Percentiles rank a stretch among this genome's conserved stretches.
phyloP scores from a whole-genome alignment of 441 rosid genomes.

The Populus hybrid region DNA sequence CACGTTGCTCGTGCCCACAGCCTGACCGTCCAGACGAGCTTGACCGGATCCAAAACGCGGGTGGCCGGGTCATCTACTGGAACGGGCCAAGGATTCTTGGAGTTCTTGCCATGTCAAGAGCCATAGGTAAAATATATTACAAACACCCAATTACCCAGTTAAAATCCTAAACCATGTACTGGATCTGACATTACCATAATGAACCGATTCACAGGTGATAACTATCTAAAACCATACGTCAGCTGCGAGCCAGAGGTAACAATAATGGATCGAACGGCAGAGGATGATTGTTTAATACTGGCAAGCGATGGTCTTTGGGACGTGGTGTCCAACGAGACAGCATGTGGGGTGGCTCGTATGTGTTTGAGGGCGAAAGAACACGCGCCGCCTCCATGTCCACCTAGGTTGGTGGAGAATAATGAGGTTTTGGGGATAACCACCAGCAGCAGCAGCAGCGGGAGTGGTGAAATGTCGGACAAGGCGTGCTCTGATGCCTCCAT shows the following conservation, averaged over 20 bases:
- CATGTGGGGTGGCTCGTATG: constrained; percentile 73
- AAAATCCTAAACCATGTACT: not conserved
- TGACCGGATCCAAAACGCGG: constrained; percentile 65
- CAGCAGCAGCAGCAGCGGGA: constrained; percentile 8
- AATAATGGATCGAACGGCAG: constrained; percentile 48
- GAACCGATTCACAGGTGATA: constrained; percentile 41
- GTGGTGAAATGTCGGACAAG: constrained; percentile 25
- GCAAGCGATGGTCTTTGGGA: constrained; percentile 97
- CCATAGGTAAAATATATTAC: constrained; percentile 46
- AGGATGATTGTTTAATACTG: constrained; percentile 71
- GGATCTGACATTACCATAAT: not conserved
- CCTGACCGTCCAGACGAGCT: constrained; percentile 94
- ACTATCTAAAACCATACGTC: constrained; percentile 74
- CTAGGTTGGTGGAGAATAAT: constrained; percentile 11
- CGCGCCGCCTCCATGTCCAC: not conserved
- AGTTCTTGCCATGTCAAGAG: constrained; percentile 92
- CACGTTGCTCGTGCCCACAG: constrained; percentile 25
- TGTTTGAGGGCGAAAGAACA: constrained; percentile 37
- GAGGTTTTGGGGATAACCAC: not conserved
- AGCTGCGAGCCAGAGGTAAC: constrained; percentile 85
- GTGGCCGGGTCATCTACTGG: constrained; percentile 91
- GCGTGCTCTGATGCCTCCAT: constrained; percentile 75
- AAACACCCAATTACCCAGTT: not conserved
- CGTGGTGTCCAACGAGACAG: constrained; percentile 80
- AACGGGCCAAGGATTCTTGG: constrained; percentile 87